These are phyloP conservation scores for Bocquillonia castaneifolia DNA, from an alignment of 441 rosid genomes.

Conservation along the genomic window DNA sequence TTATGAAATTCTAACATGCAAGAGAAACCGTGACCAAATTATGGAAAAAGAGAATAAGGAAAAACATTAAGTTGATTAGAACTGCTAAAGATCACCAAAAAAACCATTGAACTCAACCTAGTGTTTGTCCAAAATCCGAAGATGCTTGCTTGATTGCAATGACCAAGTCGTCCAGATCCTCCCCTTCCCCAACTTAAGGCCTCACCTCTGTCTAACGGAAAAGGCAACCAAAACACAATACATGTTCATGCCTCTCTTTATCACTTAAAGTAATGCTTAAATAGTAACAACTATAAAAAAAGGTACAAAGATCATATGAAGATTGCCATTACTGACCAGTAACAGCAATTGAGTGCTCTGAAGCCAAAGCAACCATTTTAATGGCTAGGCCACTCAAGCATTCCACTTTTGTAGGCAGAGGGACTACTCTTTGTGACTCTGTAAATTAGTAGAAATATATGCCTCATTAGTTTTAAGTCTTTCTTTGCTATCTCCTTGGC, in stretches of 20 bases:
- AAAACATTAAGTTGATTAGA: constrained; percentile 7
- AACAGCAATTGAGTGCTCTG: constrained; percentile 89
- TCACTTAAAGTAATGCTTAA: constrained; percentile 1
- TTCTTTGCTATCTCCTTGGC: constrained; percentile 1
- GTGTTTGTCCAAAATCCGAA: constrained; percentile 56
- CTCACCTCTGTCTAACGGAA: constrained; percentile 60
- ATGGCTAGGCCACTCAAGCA: constrained; percentile 62
- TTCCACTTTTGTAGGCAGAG: constrained; percentile 66
- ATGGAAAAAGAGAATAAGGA: neutral
- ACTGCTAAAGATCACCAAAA: neutral
- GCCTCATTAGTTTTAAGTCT: constrained; percentile 19
- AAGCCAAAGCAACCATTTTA: constrained; percentile 67
- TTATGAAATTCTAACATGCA: neutral
- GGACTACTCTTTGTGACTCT: constrained; percentile 60
- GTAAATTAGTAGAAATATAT: constrained; percentile 24
- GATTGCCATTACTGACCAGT: constrained; percentile 49
- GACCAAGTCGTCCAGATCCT: constrained; percentile 85
- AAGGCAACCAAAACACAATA: constrained; percentile 17
- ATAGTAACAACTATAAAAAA: neutral
- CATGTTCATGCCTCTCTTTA: neutral
- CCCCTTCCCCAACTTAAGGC: constrained; percentile 93
- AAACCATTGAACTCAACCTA: constrained; percentile 44
- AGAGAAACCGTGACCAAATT: neutral
- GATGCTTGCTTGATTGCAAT: constrained; percentile 66
- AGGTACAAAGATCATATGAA: constrained; percentile 15